These are phyloP conservation scores for Taiozyma onychis DNA, from an alignment of 1,139 yeast genomes.

Conservation along the genomic window DNA sequence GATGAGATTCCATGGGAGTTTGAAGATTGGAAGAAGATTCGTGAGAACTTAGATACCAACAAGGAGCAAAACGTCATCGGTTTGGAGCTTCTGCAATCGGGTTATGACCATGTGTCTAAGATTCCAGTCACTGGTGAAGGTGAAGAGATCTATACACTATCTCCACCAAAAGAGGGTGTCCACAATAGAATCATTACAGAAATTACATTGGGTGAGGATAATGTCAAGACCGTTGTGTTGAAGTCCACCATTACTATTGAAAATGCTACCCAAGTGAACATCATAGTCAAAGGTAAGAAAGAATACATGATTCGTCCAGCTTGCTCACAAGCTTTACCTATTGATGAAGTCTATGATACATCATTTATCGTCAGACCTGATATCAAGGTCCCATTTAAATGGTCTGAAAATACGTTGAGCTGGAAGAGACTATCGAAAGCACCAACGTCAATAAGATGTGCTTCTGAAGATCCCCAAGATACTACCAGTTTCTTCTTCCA, in stretches of 20 bases:
- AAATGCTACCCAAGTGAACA: conserved; percentile 64
- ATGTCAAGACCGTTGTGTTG: conserved; percentile 69
- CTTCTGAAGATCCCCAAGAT: conserved; percentile 34
- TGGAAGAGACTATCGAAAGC: conserved; percentile 64
- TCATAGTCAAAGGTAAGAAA: conserved; percentile 37
- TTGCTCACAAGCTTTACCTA: conserved; percentile 60
- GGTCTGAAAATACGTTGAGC: conserved; percentile 56
- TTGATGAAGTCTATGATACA: conserved; percentile 58
- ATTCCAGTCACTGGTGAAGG: conserved; percentile 81
- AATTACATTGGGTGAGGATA: conserved; percentile 62
- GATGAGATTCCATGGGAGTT: conserved; percentile 78
- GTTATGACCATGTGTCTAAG: conserved; percentile 46
- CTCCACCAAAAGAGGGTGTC: conserved; percentile 56
- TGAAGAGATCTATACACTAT: conserved; percentile 63
- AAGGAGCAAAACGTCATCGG: conserved; percentile 56
- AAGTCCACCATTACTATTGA: conserved; percentile 69
- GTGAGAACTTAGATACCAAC: conserved; percentile 74
- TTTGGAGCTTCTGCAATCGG: conserved; percentile 49
- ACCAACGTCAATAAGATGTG: conserved; percentile 57
- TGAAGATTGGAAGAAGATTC: conserved; percentile 85
- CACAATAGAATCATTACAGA: conserved; percentile 76
- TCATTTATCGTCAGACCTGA: conserved; percentile 60
- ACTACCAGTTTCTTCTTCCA: conserved; percentile 59
- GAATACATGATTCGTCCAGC: conserved; percentile 45
- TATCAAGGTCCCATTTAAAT: conserved; percentile 45